These are phyloP conservation scores for Nemania sp. DNA, from an alignment of 2,329 filamentous ascomycete species.

Conservation along the genomic window DNA sequence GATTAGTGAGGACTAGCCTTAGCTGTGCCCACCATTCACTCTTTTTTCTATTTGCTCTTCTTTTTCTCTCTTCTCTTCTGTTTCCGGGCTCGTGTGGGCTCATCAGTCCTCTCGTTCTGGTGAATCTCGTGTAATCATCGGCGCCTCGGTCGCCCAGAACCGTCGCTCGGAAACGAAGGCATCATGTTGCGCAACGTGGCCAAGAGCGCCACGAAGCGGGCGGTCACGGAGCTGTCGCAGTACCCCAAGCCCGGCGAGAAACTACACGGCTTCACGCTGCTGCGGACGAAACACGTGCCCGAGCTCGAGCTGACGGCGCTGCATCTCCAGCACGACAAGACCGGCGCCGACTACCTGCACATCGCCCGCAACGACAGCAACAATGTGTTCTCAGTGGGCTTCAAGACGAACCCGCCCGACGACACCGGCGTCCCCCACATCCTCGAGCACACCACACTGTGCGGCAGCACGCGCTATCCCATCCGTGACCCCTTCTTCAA, in stretches of 20 bases:
- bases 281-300: conserved; percentile 87
- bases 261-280: conserved; percentile 90
- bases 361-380: conserved; percentile 94
- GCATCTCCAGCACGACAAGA: conserved; percentile 91
- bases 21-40: too few relatives aligned
- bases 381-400: conserved; percentile 99
- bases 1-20: too few relatives aligned
- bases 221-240: conserved; percentile 74
- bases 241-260: conserved; percentile 81
- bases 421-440: conserved; percentile 97
- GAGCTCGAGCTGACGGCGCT: conserved; percentile 92
- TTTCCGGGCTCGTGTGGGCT: too few relatives aligned
- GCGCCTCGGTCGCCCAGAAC: too few relatives aligned
- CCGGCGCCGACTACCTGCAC: conserved; percentile 93
- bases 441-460: conserved; percentile 94
- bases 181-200: conserved; percentile 56
- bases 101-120: too few relatives aligned
- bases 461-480: conserved; percentile 96
- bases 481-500: conserved; percentile 99
- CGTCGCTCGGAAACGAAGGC: too few relatives aligned
- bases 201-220: conserved; percentile 56
- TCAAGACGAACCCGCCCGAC: conserved; percentile 98
- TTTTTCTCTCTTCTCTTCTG: too few relatives aligned
- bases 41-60: too few relatives aligned
- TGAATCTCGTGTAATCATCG: too few relatives aligned